Percentiles rank a stretch among this genome's conserved stretches.
These are phyloP conservation scores for Cicer pinnatifidum DNA, from an alignment of 306 rosid genomes.

Conservation along the genomic window DNA sequence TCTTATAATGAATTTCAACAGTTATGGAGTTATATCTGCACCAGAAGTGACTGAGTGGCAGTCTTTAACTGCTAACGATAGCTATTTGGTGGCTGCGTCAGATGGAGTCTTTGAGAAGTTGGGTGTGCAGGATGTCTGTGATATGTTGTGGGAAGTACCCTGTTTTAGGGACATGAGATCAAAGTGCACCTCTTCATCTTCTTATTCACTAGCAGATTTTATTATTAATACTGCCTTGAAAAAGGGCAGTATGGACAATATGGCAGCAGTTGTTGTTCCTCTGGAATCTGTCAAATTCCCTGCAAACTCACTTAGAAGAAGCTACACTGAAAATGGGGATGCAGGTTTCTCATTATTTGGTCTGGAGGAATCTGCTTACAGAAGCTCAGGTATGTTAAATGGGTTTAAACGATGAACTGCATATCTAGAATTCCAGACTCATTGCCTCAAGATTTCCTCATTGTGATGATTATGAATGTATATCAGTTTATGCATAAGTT, in stretches of 20 bases:
- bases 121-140: conserved; percentile 88
- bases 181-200: conserved; percentile 61
- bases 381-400: conserved; percentile 61
- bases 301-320: conserved; percentile 45
- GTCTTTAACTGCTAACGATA: conserved; percentile 80
- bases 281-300: conserved; percentile 56
- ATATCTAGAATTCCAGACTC: neutral
- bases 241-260: conserved; percentile 89
- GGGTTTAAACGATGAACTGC: conserved; percentile 39
- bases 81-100: conserved; percentile 91
- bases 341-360: conserved; percentile 46
- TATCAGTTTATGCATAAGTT: conserved; percentile 21
- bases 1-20: conserved; percentile 47
- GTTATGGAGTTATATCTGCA: conserved; percentile 87
- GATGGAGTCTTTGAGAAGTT: conserved; percentile 94
- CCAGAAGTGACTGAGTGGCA: conserved; percentile 98
- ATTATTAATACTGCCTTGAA: conserved; percentile 68
- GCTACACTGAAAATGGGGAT: conserved; percentile 56
- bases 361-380: conserved; percentile 49
- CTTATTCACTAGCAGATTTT: conserved; percentile 80
- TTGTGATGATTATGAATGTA: conserved; percentile 7
- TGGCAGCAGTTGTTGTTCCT: conserved; percentile 90
- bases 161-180: conserved; percentile 50
- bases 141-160: conserved; percentile 80
- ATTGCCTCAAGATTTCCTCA: conserved; percentile 31